Percentiles rank a stretch among this genome's conserved stretches.
Conservation (phyloP, 495 filamentous ascomycete genomes). For the Aspergillus funiculosus region DNA sequence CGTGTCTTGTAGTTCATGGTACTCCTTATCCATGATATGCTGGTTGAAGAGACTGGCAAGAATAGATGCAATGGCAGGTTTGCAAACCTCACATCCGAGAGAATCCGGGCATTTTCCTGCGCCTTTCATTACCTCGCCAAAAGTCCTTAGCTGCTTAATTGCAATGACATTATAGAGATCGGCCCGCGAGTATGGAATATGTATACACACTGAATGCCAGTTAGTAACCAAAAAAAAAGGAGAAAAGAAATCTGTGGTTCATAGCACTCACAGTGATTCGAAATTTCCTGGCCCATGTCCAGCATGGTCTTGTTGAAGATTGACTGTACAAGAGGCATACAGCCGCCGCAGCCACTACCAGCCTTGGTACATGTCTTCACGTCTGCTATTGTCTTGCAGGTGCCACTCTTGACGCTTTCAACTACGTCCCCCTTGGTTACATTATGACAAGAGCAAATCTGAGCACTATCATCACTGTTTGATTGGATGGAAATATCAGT, state of each 20-base stretch:
- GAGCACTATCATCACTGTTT: constrained; percentile 69
- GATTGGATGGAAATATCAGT: constrained; percentile 22
- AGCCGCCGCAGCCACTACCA: constrained; percentile 90
- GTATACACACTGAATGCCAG: constrained; percentile 57
- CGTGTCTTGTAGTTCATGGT: constrained; percentile 85
- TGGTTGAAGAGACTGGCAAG: constrained; percentile 80
- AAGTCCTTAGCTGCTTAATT: constrained; percentile 70
- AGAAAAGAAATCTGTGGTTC: background rate
- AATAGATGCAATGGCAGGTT: constrained; percentile 81
- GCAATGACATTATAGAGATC: constrained; percentile 89
- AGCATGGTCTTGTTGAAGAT: constrained; percentile 94
- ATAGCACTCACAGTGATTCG: constrained; percentile 61
- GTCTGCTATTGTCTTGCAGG: constrained; percentile 78
- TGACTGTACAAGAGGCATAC: constrained; percentile 84
- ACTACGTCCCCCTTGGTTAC: constrained; percentile 84
- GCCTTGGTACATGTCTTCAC: constrained; percentile 94
- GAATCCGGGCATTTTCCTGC: constrained; percentile 69
- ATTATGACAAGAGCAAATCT: constrained; percentile 96
- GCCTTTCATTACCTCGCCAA: constrained; percentile 75
- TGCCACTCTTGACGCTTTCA: constrained; percentile 68
- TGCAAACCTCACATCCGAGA: constrained; percentile 88
- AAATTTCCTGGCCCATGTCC: constrained; percentile 84
- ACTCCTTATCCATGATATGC: constrained; percentile 70
- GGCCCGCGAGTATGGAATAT: constrained; percentile 80
- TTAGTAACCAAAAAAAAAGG: constrained; percentile 9